Evolutionary conservation across 108 stramenopile species (phyloP), one percentile per base, ranked within the genome.

Genomic region (Phaeodactylum tricornutum): DNA sequence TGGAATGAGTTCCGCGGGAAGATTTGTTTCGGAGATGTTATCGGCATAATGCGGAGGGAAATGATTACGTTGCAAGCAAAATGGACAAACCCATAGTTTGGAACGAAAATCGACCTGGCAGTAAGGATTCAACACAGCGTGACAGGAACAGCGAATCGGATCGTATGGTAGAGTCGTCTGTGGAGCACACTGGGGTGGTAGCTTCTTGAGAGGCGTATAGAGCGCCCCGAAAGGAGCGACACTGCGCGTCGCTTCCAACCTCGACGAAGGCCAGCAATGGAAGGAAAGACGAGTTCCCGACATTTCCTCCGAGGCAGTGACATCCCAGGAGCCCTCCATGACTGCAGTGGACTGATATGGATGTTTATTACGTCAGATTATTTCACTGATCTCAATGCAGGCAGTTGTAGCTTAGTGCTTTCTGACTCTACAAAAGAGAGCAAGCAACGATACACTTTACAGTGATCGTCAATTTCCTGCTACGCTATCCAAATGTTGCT

Each of bases 11-110:
- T 99, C 98, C 26, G 96, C 96, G 5, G 98, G 98, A 24, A 99
- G 77, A 62, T 96, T 98, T 17, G 72, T 73, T 67, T 98, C 96
- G 37, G 93, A 79, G 44, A 99, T 99, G 68, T 96, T 95, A 46
- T 97, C 95, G 1, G 97, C 96, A 52, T 99, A 99, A 65, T 99
- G 97, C 20, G 96, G 93, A 9, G 99, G 99, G 55, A 99, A 99
- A 55, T 94, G 93, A 75, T 99, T 99, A 46, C 97, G 74, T n/a
- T 67, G 74, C 49, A 92, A 57, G 61, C 99, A 99, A 66, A 99
- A 98, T 11, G 95, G 94, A 71, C 99, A 99, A 7, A 77, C 81
- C 99, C 99, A 99, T 20, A 98, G 61, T 56, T 97, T 97, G 59
- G 84, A 75, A n/a, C 87, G 64, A 72, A 75, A 99, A 63, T 99